Conservation (phyloP, 768 basidiomycete genomes). For the Rhodocollybia butyracea region DNA sequence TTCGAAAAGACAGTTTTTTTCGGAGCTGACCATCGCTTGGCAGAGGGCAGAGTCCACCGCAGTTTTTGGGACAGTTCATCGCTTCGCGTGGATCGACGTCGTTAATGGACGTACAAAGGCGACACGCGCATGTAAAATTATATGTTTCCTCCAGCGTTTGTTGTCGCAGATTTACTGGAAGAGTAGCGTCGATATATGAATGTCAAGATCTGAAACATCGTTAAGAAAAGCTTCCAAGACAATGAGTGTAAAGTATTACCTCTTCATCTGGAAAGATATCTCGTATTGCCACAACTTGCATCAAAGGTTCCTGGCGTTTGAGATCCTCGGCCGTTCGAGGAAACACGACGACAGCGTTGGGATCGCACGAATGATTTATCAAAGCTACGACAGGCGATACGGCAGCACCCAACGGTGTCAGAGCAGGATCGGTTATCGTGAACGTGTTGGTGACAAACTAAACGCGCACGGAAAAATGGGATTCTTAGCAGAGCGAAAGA, state of each 20-base stretch:
- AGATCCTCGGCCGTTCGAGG: slow-evolving; percentile 47
- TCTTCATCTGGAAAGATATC: slow-evolving; percentile 67
- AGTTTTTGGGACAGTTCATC: slow-evolving; percentile 65
- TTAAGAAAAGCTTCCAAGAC: background rate
- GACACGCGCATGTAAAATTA: slow-evolving; percentile 72
- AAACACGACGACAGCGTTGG: slow-evolving; percentile 91
- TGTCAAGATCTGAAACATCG: slow-evolving; percentile 62
- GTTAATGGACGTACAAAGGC: slow-evolving; percentile 39
- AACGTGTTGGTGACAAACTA: slow-evolving; percentile 94
- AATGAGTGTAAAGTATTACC: slow-evolving; percentile 35
- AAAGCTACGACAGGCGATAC: slow-evolving; percentile 78
- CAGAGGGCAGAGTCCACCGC: slow-evolving; percentile 60
- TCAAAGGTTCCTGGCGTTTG: slow-evolving; percentile 46
- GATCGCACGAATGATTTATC: slow-evolving; percentile 85
- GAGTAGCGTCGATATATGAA: slow-evolving; percentile 82
- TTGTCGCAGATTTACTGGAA: slow-evolving; percentile 56
- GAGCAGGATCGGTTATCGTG: slow-evolving; percentile 72
- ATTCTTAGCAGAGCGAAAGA: background rate
- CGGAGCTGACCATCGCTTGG: slow-evolving; percentile 52
- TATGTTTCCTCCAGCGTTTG: slow-evolving; percentile 67
- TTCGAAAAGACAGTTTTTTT: background rate
- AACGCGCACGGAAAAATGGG: slow-evolving; percentile 5
- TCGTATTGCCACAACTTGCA: slow-evolving; percentile 73
- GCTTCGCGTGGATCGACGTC: slow-evolving; percentile 63
- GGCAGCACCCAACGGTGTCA: slow-evolving; percentile 82